phyloP scores from a whole-genome alignment of 2,329 filamentous ascomycete species.

The Calonectria multiphialidica region DNA sequence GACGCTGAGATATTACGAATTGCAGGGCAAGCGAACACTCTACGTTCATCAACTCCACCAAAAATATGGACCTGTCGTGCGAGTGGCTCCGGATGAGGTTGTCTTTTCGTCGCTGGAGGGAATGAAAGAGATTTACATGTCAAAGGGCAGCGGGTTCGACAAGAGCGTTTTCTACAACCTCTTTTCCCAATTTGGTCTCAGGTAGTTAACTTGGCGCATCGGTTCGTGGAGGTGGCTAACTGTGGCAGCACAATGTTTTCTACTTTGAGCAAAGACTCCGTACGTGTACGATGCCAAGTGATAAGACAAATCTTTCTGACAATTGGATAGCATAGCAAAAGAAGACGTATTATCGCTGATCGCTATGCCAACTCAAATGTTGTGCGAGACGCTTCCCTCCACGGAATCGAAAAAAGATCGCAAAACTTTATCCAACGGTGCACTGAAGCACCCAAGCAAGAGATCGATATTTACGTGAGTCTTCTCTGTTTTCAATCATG shows the following conservation, averaged over 20 bases:
- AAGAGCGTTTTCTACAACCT: slow-evolving; percentile 29
- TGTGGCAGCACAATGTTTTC: slow-evolving; percentile 27
- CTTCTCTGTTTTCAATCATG: accelerated
- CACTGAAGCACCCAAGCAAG: slow-evolving; percentile 3
- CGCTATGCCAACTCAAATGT: slow-evolving; percentile 35
- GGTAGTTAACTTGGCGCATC: not conserved
- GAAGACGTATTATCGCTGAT: slow-evolving; percentile 28
- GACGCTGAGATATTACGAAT: slow-evolving; percentile 26
- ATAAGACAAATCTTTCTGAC: not conserved
- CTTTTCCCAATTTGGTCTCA: slow-evolving; percentile 28
- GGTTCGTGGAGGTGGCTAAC: accelerated
- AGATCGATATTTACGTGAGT: slow-evolving; percentile 31
- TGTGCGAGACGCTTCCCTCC: slow-evolving; percentile 17
- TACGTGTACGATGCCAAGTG: not conserved
- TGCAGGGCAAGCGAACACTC: slow-evolving; percentile 23
- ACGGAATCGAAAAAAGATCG: slow-evolving; percentile 27
- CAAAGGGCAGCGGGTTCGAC: slow-evolving; percentile 30
- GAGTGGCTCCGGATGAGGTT: slow-evolving; percentile 30
- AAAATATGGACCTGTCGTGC: slow-evolving; percentile 21
- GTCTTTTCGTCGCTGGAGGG: slow-evolving; percentile 27
- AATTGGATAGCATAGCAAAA: slow-evolving; percentile 23
- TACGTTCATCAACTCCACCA: slow-evolving; percentile 26
- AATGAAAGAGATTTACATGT: slow-evolving; percentile 32
- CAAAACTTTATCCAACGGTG: slow-evolving; percentile 28
- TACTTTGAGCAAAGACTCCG: slow-evolving; percentile 21